Conservation (phyloP, 2,329 filamentous ascomycete species). For the Coniochaeta hoffmannii region DNA sequence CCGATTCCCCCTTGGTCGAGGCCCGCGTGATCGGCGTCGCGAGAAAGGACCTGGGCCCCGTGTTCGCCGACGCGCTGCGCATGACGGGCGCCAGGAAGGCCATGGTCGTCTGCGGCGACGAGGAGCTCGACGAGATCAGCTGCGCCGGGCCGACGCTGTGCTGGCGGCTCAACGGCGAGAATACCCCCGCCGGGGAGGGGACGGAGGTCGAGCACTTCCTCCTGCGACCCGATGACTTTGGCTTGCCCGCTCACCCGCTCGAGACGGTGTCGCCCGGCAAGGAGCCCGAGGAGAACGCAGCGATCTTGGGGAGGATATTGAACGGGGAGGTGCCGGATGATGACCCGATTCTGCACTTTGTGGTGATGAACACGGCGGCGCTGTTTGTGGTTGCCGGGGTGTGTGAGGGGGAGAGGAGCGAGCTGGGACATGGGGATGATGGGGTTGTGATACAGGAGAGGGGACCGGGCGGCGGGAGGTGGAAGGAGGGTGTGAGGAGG, state of each 20-base stretch:
- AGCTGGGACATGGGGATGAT: conserved; percentile 74
- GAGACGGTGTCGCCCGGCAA: conserved; percentile 76
- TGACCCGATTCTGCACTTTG: conserved; percentile 85
- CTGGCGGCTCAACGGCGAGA: conserved; percentile 64
- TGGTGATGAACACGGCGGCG: conserved; percentile 88
- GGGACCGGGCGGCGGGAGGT: conserved; percentile 78
- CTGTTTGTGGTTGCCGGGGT: conserved; percentile 79
- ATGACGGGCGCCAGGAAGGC: conserved; percentile 74
- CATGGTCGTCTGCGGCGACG: conserved; percentile 84
- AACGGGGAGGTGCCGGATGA: conserved; percentile 64
- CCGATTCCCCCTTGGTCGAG: conserved; percentile 52
- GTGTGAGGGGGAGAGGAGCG: conserved; percentile 73
- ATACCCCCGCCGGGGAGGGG: conserved; percentile 26
- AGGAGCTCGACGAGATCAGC: conserved; percentile 92
- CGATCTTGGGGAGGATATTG: conserved; percentile 71
- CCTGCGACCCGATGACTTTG: conserved; percentile 80
- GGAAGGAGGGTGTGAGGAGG: conserved; percentile 89
- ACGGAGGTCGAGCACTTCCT: conserved; percentile 67
- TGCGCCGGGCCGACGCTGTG: conserved; percentile 84
- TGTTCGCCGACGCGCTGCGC: conserved; percentile 79
- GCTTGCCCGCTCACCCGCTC: conserved; percentile 67
- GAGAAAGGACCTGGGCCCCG: conserved; percentile 74
- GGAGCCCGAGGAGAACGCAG: conserved; percentile 79
- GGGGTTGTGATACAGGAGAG: conserved; percentile 73
- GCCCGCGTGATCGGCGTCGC: conserved; percentile 91